phyloP scores from a whole-genome alignment of 768 basidiomycete species.

The Phlebiopsis gigantea region DNA sequence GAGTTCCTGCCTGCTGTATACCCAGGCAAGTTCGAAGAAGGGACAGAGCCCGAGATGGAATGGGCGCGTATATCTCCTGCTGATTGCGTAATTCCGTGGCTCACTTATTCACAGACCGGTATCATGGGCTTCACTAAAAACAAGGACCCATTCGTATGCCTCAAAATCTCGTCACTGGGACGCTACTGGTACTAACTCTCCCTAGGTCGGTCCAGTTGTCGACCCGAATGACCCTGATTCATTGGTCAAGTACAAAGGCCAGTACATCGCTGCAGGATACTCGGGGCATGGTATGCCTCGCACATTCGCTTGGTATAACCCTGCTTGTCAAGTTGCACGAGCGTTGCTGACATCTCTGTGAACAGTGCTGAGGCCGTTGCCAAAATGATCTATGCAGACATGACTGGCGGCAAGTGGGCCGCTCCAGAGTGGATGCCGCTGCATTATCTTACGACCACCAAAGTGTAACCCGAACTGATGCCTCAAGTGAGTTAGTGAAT shows the following conservation, averaged over 20 bases:
- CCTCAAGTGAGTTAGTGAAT: too few species aligned
- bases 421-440: conserved; percentile 59
- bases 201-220: conserved; percentile 60
- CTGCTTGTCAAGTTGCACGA: too few species aligned
- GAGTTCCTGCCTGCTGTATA: conserved; percentile 56
- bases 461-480: too few species aligned
- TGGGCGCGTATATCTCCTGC: conserved; percentile 52
- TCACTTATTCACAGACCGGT: conserved; percentile 51
- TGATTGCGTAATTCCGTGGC: neutral
- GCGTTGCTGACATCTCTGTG: neutral
- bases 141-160: conserved; percentile 59
- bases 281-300: conserved; percentile 81
- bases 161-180: too few species aligned
- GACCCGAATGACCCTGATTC: conserved; percentile 22
- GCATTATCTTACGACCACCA: conserved; percentile 23
- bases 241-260: conserved; percentile 47
- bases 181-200: too few species aligned
- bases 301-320: conserved; percentile 58
- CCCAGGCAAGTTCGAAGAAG: conserved; percentile 44
- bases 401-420: conserved; percentile 40
- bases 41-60: conserved; percentile 64
- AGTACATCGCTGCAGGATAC: conserved; percentile 71
- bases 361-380: conserved; percentile 57
- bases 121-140: conserved; percentile 72
- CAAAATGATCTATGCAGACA: conserved; percentile 50